phyloP scores from a whole-genome alignment of 108 stramenopile genomes.

The Pseudonitzschia delicatissima region DNA sequence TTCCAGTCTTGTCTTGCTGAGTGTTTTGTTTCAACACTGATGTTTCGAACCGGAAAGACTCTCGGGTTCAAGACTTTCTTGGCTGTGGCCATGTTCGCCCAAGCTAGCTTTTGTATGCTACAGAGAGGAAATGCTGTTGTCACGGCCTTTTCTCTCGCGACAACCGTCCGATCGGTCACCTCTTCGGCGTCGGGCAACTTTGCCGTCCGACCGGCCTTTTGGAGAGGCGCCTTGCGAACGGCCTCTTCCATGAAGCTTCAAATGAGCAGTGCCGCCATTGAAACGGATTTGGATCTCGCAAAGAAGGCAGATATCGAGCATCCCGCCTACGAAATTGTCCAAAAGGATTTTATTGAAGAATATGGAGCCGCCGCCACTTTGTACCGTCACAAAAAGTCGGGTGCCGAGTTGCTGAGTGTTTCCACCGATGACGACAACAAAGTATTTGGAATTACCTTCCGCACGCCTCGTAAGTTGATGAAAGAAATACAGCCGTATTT shows the following conservation, averaged over 20 bases:
- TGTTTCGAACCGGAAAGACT: not conserved
- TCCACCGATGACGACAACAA: constrained; percentile 96
- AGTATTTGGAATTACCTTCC: constrained; percentile 98
- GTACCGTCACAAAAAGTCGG: constrained; percentile 91
- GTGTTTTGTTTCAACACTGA: too few relatives aligned
- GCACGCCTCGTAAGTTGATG: constrained; percentile 73
- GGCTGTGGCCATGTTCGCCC: constrained; percentile 39
- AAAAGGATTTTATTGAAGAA: constrained; percentile 71
- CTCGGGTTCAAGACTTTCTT: constrained; percentile 11
- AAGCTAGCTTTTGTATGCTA: constrained; percentile 7
- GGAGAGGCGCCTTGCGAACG: not conserved
- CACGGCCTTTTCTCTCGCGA: constrained; percentile 35
- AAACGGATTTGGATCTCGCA: constrained; percentile 22
- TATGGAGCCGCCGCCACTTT: constrained; percentile 83
- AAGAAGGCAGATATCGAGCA: constrained; percentile 51
- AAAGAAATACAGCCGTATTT: not conserved
- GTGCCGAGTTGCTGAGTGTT: constrained; percentile 90
- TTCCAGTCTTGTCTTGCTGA: too few relatives aligned
- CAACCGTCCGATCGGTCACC: too few relatives aligned
- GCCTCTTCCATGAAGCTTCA: constrained; percentile 10
- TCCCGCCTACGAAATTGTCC: constrained; percentile 74
- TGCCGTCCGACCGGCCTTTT: not conserved
- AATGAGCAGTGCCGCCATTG: constrained; percentile 16
- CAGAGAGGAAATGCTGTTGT: constrained; percentile 20
- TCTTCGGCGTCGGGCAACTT: constrained; percentile 1